Conservation (phyloP, 345 rosid genomes). For the Alliaria petiolata region DNA sequence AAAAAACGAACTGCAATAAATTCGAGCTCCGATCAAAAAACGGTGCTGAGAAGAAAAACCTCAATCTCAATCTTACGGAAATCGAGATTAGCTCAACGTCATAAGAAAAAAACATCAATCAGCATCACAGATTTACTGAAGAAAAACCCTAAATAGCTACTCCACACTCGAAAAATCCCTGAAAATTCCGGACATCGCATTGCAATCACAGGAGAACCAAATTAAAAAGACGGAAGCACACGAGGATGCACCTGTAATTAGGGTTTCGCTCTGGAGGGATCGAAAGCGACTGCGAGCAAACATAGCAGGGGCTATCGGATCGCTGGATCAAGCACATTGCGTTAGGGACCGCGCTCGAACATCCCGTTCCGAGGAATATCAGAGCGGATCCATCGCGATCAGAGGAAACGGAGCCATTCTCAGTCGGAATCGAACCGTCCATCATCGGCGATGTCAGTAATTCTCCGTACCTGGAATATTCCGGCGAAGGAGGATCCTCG, state of each 20-base stretch:
- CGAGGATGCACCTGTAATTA: conserved; percentile 64
- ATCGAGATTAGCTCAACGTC: background rate
- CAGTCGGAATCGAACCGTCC: background rate
- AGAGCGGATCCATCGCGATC: conserved; percentile 50
- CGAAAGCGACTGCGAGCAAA: conserved; percentile 64
- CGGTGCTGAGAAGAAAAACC: too few species aligned
- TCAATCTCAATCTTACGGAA: background rate
- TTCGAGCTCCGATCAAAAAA: background rate
- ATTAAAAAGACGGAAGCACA: background rate
- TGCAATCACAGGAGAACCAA: background rate
- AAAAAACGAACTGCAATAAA: background rate
- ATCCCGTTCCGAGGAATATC: conserved; percentile 93
- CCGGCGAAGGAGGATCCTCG: conserved; percentile 4
- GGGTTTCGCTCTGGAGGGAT: conserved; percentile 75
- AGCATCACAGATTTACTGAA: background rate
- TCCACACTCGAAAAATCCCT: background rate
- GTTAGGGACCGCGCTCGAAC: conserved; percentile 93
- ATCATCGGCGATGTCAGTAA: background rate
- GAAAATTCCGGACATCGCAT: background rate
- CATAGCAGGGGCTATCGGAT: conserved; percentile 73
- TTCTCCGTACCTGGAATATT: background rate
- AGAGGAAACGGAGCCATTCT: conserved; percentile 24
- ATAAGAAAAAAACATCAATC: background rate
- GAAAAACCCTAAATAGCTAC: background rate
- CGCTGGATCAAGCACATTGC: conserved; percentile 88